These are phyloP conservation scores for Starmerella roubikii DNA, from an alignment of 805 yeast genomes.

Conservation along the genomic window DNA sequence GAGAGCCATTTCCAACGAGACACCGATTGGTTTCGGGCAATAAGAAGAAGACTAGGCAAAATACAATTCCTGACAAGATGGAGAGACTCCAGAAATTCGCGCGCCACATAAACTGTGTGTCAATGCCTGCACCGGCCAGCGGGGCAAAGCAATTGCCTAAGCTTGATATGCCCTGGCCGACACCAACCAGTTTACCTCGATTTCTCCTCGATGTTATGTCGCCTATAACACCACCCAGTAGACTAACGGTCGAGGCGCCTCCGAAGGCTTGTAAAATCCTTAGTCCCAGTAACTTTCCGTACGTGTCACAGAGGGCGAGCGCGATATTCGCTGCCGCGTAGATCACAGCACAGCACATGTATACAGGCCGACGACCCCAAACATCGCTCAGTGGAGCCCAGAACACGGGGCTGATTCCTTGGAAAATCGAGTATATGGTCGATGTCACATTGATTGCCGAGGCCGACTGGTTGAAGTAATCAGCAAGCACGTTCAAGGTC, in stretches of 20 bases:
- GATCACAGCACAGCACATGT: conserved; percentile 39
- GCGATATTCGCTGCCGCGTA: conserved; percentile 54
- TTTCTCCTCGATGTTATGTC: conserved; percentile 53
- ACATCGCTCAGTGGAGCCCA: conserved; percentile 57
- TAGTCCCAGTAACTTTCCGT: conserved; percentile 49
- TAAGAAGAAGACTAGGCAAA: conserved; percentile 26
- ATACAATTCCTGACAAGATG: conserved; percentile 41
- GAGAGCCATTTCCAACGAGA: conserved; percentile 63
- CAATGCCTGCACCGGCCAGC: conserved; percentile 42
- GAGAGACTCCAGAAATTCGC: conserved; percentile 53
- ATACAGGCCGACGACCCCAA: conserved; percentile 59
- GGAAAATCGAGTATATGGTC: conserved; percentile 61
- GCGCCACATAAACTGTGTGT: conserved; percentile 48
- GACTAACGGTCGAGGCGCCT: conserved; percentile 61
- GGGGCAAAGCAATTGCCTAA: conserved; percentile 73
- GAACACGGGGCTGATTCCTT: conserved; percentile 65
- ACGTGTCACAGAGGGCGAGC: conserved; percentile 43
- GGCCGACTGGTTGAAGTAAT: conserved; percentile 40
- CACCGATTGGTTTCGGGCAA: conserved; percentile 68
- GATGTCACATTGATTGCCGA: conserved; percentile 56
- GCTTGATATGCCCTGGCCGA: conserved; percentile 48
- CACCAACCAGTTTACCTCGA: conserved; percentile 60
- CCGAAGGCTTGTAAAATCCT: conserved; percentile 69
- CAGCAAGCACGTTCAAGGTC: conserved; percentile 46
- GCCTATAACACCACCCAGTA: conserved; percentile 57